These are phyloP conservation scores for Apiospora malaysiana DNA, from an alignment of 2,329 filamentous ascomycete species.

Conservation along the genomic window DNA sequence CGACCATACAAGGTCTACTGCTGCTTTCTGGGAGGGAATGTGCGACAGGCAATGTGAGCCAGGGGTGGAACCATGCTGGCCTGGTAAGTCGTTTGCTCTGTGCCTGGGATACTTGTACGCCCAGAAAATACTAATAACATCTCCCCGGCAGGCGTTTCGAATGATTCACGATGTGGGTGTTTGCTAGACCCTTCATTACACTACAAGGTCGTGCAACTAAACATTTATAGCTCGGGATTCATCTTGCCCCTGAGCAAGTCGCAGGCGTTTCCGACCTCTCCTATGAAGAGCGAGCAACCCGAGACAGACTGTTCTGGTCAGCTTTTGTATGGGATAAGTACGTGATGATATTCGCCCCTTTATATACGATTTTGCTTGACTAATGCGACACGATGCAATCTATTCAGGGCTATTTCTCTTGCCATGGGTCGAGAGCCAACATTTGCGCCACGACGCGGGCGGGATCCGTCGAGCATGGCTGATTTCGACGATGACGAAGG, in stretches of 20 bases:
- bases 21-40: constrained; percentile 13
- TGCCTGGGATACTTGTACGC: not conserved
- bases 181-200: not conserved
- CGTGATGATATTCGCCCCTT: not conserved
- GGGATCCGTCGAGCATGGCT: constrained; percentile 3
- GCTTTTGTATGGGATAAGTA: constrained; percentile 19
- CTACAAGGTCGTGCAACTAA: not conserved
- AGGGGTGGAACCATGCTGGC: constrained; percentile 15
- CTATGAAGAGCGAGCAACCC: constrained; percentile 5
- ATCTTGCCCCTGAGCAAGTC: constrained; percentile 11
- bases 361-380: not conserved
- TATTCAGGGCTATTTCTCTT: constrained; percentile 6
- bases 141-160: not conserved
- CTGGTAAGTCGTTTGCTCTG: not conserved
- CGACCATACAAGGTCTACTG: constrained; percentile 13
- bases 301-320: constrained; percentile 16
- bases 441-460: constrained; percentile 12
- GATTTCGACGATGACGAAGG: constrained; percentile 16
- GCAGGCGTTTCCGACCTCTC: constrained; percentile 10
- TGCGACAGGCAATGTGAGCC: constrained; percentile 5
- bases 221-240: not conserved
- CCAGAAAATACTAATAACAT: not conserved
- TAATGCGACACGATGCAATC: too few relatives aligned
- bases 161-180: constrained; percentile 15
- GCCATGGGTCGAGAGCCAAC: constrained; percentile 17